phyloP scores from a whole-genome alignment of 2,329 filamentous ascomycete genomes.

The Penicillium digitatum region DNA sequence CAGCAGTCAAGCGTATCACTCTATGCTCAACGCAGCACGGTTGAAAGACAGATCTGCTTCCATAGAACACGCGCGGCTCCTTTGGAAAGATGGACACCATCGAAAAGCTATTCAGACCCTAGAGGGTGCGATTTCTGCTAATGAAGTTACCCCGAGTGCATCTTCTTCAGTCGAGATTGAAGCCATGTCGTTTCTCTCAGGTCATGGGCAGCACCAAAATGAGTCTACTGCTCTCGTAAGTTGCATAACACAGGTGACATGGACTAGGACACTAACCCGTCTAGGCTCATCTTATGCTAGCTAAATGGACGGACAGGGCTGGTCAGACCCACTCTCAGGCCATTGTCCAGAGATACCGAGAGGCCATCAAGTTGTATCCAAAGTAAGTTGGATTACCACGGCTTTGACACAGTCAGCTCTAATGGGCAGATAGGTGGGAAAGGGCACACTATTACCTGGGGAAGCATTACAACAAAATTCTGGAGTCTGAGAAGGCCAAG shows the following conservation, averaged over 20 bases:
- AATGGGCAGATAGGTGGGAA: slow-evolving; percentile 64
- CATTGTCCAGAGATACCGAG: slow-evolving; percentile 75
- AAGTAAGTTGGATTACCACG: slow-evolving; percentile 19
- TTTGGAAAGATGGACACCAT: slow-evolving; percentile 92
- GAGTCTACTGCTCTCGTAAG: slow-evolving; percentile 45
- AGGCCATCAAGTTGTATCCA: slow-evolving; percentile 54
- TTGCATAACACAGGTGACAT: background rate
- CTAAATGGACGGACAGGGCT: slow-evolving; percentile 95
- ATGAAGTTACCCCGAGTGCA: slow-evolving; percentile 62
- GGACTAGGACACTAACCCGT: slow-evolving; percentile 42
- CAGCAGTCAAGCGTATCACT: slow-evolving; percentile 85
- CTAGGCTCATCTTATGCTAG: slow-evolving; percentile 70
- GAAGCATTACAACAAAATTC: slow-evolving; percentile 92
- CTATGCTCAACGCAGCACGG: slow-evolving; percentile 80
- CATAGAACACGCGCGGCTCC: slow-evolving; percentile 86
- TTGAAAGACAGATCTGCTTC: slow-evolving; percentile 82
- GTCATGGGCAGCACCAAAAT: slow-evolving; percentile 50
- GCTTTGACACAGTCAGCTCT: background rate
- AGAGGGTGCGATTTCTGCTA: slow-evolving; percentile 76
- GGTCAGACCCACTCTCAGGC: slow-evolving; percentile 84
- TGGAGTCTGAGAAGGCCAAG: slow-evolving; percentile 81
- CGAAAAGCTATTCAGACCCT: slow-evolving; percentile 92
- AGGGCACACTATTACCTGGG: slow-evolving; percentile 97
- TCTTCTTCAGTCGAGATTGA: slow-evolving; percentile 34
- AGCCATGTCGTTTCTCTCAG: slow-evolving; percentile 37